A percentile compares a stretch with the other conserved stretches of the same genome.
These are phyloP conservation scores for Cucumis melo DNA, from an alignment of 306 rosid genomes.

Conservation along the genomic window DNA sequence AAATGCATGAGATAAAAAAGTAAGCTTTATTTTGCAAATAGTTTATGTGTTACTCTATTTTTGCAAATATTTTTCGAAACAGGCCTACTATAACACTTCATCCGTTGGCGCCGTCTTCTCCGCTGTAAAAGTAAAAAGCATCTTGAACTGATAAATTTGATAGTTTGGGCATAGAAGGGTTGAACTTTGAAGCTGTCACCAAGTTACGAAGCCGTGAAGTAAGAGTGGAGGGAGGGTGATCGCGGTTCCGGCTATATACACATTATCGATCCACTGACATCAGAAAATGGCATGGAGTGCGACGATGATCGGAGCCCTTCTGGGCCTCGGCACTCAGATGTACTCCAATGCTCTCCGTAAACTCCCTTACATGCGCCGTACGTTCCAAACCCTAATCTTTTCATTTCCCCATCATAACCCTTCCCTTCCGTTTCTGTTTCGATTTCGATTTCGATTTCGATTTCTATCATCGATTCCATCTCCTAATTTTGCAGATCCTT, in stretches of 20 bases:
- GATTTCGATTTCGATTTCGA: constrained; percentile 7
- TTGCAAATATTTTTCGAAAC: no score
- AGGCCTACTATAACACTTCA: no score
- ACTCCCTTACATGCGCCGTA: constrained; percentile 98
- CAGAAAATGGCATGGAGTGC: constrained; percentile 46
- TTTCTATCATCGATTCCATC: background rate
- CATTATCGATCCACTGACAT: background rate
- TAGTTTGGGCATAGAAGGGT: no score
- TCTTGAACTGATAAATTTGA: no score
- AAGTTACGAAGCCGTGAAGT: no score
- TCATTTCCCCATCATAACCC: background rate
- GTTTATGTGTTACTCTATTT: no score
- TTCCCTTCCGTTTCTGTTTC: constrained; percentile 6
- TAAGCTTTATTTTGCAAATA: no score
- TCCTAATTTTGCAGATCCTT: constrained; percentile 45
- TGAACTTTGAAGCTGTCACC: no score
- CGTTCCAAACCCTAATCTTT: background rate
- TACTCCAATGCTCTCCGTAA: constrained; percentile 94
- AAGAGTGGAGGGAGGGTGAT: background rate
- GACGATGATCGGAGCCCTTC: constrained; percentile 73
- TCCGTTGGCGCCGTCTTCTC: no score
- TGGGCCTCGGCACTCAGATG: constrained; percentile 84
- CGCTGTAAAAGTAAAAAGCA: no score
- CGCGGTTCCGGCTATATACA: background rate
- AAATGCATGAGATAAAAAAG: no score